Conservation (phyloP, 2,329 filamentous ascomycete species). For the Pseudomassariella vexata region DNA sequence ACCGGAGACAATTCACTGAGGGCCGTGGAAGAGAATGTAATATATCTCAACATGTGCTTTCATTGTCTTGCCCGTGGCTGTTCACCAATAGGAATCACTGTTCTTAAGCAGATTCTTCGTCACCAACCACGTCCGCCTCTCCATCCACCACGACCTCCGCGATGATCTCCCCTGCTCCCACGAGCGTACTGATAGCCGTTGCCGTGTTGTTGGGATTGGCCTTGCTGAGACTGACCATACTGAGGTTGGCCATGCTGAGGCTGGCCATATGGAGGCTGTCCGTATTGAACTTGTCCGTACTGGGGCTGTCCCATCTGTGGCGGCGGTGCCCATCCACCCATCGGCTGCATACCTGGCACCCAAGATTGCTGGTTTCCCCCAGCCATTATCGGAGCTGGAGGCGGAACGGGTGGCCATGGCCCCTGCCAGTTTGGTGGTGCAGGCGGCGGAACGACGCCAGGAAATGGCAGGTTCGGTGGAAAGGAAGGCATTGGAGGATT, state of each 20-base stretch:
- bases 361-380: constrained; percentile 3
- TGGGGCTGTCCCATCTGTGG: constrained; percentile 4
- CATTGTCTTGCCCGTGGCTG: too few relatives aligned
- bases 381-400: constrained; percentile 2
- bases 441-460: constrained; percentile 4
- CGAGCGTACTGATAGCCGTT: constrained; percentile 1
- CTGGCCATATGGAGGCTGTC: too few relatives aligned
- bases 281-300: too few relatives aligned
- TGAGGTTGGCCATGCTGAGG: constrained; percentile 2
- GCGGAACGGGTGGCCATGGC: constrained; percentile 7
- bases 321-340: constrained; percentile 4
- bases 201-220: not conserved
- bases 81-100: too few relatives aligned
- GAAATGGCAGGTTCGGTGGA: not conserved
- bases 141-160: constrained; percentile 6
- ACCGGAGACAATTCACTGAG: too few relatives aligned
- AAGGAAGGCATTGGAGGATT: constrained; percentile 2
- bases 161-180: constrained; percentile 1
- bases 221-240: constrained; percentile 1
- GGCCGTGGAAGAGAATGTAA: too few relatives aligned
- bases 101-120: not conserved
- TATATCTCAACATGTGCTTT: too few relatives aligned
- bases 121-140: constrained; percentile 7
- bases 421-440: constrained; percentile 8
- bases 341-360: constrained; percentile 2